phyloP scores from a whole-genome alignment of 2,329 filamentous ascomycete species.

The Eutypella sp. region DNA sequence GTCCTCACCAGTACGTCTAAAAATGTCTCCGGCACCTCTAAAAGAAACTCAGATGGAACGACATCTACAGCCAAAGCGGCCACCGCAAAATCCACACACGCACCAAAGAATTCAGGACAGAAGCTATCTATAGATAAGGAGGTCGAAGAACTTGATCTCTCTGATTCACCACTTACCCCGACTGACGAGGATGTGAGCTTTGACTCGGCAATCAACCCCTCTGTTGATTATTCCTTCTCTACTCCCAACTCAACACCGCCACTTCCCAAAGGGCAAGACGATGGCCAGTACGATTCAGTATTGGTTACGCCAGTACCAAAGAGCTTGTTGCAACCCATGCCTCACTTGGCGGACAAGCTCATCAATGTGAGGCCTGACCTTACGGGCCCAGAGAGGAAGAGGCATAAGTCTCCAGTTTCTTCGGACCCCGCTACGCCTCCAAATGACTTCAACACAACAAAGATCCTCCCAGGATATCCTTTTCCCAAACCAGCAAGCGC shows the following conservation, averaged over 20 bases:
- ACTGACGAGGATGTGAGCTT: background rate
- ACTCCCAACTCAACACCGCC: constrained; percentile 1
- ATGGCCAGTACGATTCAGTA: background rate
- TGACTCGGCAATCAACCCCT: background rate
- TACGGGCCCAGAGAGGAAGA: background rate
- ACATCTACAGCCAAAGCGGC: background rate
- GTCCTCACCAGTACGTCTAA: too few relatives aligned
- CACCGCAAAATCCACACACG: background rate
- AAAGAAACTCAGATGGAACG: too few relatives aligned
- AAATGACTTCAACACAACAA: background rate
- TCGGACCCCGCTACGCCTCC: background rate
- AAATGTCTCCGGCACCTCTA: too few relatives aligned
- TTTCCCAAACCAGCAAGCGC: background rate
- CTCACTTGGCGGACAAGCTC: background rate
- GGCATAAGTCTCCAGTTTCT: background rate
- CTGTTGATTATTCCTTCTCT: background rate
- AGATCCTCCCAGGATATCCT: background rate
- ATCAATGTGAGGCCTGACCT: background rate
- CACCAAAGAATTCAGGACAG: background rate
- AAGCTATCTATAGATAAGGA: background rate
- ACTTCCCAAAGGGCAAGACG: background rate
- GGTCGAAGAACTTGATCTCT: background rate
- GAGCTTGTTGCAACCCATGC: background rate
- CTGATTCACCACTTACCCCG: background rate
- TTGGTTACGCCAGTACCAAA: background rate